Percentiles rank a stretch among this genome's conserved stretches.
Conservation (phyloP, 306 rosid species). For the Begonia fuchsioides region DNA sequence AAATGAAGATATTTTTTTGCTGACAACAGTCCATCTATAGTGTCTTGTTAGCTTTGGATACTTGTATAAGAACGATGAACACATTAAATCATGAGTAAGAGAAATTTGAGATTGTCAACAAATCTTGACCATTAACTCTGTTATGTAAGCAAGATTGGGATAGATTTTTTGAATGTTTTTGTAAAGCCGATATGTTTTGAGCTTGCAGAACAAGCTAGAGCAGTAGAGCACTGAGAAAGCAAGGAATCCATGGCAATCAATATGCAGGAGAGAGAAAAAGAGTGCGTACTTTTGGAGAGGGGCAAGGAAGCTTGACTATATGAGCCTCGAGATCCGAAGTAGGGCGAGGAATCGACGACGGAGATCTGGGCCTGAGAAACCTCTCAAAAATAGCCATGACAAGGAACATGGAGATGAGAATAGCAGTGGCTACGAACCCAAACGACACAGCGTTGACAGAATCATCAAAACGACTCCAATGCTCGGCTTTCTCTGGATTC, state of each 20-base stretch:
- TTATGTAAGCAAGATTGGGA: too few relatives aligned
- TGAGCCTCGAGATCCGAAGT: slow-evolving; percentile 33
- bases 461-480: slow-evolving; percentile 38
- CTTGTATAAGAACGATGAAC: too few relatives aligned
- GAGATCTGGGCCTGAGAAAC: slow-evolving; percentile 38
- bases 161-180: too few relatives aligned
- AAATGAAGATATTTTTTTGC: too few relatives aligned
- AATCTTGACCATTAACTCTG: too few relatives aligned
- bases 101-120: too few relatives aligned
- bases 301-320: slow-evolving; percentile 21
- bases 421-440: slow-evolving; percentile 66
- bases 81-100: too few relatives aligned
- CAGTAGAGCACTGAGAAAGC: background rate
- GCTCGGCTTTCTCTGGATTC: slow-evolving; percentile 28
- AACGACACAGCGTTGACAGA: slow-evolving; percentile 51
- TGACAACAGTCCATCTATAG: too few relatives aligned
- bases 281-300: slow-evolving; percentile 33
- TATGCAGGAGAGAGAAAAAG: slow-evolving; percentile 7
- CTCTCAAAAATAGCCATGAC: slow-evolving; percentile 65
- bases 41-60: too few relatives aligned
- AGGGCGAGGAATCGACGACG: slow-evolving; percentile 13
- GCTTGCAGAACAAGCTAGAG: background rate
- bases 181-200: too few relatives aligned
- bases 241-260: slow-evolving; percentile 4
- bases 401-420: slow-evolving; percentile 65